phyloP scores from a whole-genome alignment of 192 early-diverging fungal genomes.

The Umbelopsis isabellina region DNA sequence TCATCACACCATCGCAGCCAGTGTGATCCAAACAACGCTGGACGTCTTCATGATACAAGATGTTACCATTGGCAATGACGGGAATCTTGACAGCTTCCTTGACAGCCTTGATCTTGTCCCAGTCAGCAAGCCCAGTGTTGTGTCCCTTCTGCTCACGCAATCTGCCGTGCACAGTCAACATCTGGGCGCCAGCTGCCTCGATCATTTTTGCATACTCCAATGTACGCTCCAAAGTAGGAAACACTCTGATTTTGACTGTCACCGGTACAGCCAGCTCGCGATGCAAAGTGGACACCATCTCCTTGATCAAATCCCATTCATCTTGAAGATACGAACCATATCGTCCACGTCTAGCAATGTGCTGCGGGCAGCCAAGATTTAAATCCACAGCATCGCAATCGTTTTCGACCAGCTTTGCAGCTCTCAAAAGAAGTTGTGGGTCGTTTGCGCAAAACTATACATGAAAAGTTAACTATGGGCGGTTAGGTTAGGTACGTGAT shows the following conservation, averaged over 20 bases:
- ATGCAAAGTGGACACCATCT: constrained; percentile 75
- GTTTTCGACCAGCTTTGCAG: constrained; percentile 80
- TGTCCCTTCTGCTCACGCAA: constrained; percentile 96
- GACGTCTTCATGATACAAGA: constrained; percentile 90
- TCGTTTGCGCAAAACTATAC: constrained; percentile 97
- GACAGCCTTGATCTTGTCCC: constrained; percentile 88
- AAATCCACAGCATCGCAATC: constrained; percentile 93
- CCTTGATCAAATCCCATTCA: constrained; percentile 84
- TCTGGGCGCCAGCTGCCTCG: constrained; percentile 89
- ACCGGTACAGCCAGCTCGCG: constrained; percentile 84
- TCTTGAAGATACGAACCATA: constrained; percentile 96
- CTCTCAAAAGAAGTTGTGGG: constrained; percentile 75
- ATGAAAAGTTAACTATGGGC: background rate
- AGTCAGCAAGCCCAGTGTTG: constrained; percentile 94
- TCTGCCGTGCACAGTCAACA: constrained; percentile 94
- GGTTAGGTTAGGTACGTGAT: constrained; percentile 3
- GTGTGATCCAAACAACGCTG: constrained; percentile 82
- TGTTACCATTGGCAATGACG: constrained; percentile 98
- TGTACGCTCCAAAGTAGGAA: constrained; percentile 87
- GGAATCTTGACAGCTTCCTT: constrained; percentile 86
- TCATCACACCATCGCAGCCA: constrained; percentile 93
- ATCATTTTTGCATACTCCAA: constrained; percentile 94
- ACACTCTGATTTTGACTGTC: constrained; percentile 95
- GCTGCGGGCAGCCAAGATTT: constrained; percentile 96
- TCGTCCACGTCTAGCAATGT: constrained; percentile 87